These are phyloP conservation scores for Hypoxylon sp. DNA, from an alignment of 2,329 filamentous ascomycete species.

Conservation along the genomic window DNA sequence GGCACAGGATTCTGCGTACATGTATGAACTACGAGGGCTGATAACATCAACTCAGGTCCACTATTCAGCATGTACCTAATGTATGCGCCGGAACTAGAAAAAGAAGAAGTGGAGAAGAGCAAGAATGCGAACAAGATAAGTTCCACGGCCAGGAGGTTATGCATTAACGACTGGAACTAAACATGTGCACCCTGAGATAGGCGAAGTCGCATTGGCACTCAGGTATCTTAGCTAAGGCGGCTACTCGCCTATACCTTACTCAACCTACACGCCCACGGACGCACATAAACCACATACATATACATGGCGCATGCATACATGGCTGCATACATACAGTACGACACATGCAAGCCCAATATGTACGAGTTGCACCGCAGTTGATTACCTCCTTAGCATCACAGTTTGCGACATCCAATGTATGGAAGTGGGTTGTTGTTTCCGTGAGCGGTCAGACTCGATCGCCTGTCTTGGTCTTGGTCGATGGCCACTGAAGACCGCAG, in stretches of 20 bases:
- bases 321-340: constrained; percentile 31
- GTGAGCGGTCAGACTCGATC: constrained; percentile 32
- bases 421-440: constrained; percentile 19
- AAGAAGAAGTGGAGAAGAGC: constrained; percentile 36
- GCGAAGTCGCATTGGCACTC: constrained; percentile 1
- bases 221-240: constrained; percentile 25
- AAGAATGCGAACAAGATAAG: constrained; percentile 32
- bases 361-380: constrained; percentile 30
- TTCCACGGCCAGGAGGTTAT: constrained; percentile 12
- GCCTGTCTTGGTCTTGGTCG: constrained; percentile 24
- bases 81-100: constrained; percentile 44
- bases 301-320: constrained; percentile 26
- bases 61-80: neutral
- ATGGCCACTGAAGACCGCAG: constrained; percentile 14
- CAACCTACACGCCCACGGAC: neutral
- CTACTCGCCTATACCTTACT: constrained; percentile 4
- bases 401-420: constrained; percentile 29
- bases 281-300: constrained; percentile 10
- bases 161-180: constrained; percentile 26
- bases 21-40: constrained; percentile 34
- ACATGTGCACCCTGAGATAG: constrained; percentile 20
- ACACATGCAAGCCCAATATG: constrained; percentile 33
- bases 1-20: constrained; percentile 30
- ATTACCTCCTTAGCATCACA: constrained; percentile 33
- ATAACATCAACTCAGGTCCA: constrained; percentile 33